Base-by-base conservation (phyloP, 106 monocot genomes). In the Dendrobium huoshanense region DNA sequence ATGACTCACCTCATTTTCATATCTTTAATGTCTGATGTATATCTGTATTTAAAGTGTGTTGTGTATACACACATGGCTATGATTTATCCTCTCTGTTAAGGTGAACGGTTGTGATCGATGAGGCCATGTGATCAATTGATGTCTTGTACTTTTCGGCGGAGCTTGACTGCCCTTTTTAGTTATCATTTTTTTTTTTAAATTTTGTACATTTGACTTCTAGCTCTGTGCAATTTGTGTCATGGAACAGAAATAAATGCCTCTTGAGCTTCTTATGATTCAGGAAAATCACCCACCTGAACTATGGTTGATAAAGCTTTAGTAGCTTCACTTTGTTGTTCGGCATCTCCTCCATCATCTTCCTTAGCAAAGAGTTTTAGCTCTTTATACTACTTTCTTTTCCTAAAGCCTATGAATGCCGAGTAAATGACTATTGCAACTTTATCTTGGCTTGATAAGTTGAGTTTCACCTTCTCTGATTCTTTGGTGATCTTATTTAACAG, bases 401-500 rank as follows among this genome's bases (percentile, higher is more conserved):
- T 87, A 75, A 87, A 87, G 37, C 87, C 85, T 86, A 84, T 85
- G 84, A 88, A 91, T 54, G 87, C 87, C 5, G 93, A 89, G 29
- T 93, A 91, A 83, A 93, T 93, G 27, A 84, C 20, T 42, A 81
- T 86, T 24, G 91, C 93, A 16, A 91, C 90, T 77, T 78, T 54
- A 17, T 88, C 92, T 80, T 87, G 67, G 1, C 5, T 41, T 18
- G 48, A 76, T 17, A 65, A 55, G 5, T 75, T 68, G 19, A 31
- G 58, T 9, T 42, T 15, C 72, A 70, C 40, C 17, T 11, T 70
- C 41, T 74, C 83, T 73, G 84, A 73, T 51, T 77, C 80, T n/a
- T 82, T 55, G 0, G 37, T 4, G 33, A 31, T 54, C 48, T 9
- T 13, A 55, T 77, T 83, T 81, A 85, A 61, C 33, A 25, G 3